Conservation (phyloP, 192 early-diverging fungal species). For the Pilobolus umbonatus region DNA sequence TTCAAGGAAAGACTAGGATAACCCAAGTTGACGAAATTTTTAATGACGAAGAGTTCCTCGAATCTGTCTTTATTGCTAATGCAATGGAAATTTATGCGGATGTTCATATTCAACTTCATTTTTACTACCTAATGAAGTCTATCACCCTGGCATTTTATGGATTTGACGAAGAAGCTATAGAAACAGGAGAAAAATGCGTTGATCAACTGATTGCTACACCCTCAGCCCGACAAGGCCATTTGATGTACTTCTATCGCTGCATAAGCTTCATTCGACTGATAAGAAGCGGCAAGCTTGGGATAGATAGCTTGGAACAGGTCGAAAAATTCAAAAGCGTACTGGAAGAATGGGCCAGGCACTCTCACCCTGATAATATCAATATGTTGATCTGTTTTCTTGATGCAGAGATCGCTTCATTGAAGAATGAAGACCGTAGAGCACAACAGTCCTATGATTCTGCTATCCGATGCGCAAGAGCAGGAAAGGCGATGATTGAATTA, state of each 20-base stretch:
- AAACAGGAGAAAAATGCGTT: slow-evolving; percentile 13
- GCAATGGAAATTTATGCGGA: background rate
- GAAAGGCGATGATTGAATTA: slow-evolving; percentile 19
- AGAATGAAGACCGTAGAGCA: background rate
- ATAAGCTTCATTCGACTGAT: slow-evolving; percentile 13
- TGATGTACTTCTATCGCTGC: slow-evolving; percentile 19
- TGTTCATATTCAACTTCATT: slow-evolving; percentile 1
- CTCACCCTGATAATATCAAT: slow-evolving; percentile 9
- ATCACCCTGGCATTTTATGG: slow-evolving; percentile 15
- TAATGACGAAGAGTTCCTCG: slow-evolving; percentile 24
- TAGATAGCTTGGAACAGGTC: background rate
- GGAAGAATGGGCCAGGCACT: slow-evolving; percentile 23
- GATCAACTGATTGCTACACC: slow-evolving; percentile 2
- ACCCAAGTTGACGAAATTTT: slow-evolving; percentile 12
- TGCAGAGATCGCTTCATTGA: slow-evolving; percentile 24
- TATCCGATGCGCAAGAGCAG: slow-evolving; percentile 20
- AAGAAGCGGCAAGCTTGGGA: background rate
- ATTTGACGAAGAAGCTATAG: slow-evolving; percentile 17
- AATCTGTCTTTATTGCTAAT: slow-evolving; percentile 9
- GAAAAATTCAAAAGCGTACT: background rate
- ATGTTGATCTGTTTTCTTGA: slow-evolving; percentile 23
- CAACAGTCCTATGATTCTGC: slow-evolving; percentile 20
- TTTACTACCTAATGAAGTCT: slow-evolving; percentile 21
- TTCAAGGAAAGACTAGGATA: slow-evolving; percentile 31
- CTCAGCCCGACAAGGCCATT: slow-evolving; percentile 23